phyloP scores from a whole-genome alignment of 495 filamentous ascomycete species.

The Xylaria scruposa region DNA sequence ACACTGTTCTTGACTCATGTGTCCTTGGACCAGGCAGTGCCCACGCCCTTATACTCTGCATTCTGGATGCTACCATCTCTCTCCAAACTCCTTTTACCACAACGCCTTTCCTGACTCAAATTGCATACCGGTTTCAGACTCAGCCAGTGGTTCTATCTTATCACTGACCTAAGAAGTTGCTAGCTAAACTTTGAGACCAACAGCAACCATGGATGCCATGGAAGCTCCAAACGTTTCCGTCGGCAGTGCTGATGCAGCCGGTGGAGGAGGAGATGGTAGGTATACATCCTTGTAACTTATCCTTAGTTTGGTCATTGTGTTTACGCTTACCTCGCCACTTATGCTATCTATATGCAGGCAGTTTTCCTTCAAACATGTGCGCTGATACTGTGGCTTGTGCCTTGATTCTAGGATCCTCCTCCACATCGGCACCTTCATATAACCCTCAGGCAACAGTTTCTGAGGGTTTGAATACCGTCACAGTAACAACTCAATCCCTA shows the following conservation, averaged over 20 bases:
- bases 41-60: background rate
- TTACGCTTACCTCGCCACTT: background rate
- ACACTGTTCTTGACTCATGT: background rate
- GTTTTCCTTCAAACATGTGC: background rate
- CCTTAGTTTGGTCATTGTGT: background rate
- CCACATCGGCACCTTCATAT: background rate
- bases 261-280: conserved; percentile 8
- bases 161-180: background rate
- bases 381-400: conserved; percentile 10
- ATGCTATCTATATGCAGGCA: background rate
- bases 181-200: background rate
- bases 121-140: background rate
- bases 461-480: background rate
- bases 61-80: background rate
- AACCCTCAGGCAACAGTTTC: conserved; percentile 16
- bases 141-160: background rate
- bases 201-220: conserved; percentile 5
- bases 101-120: background rate
- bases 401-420: conserved; percentile 19
- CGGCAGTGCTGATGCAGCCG: too few species aligned
- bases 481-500: background rate
- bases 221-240: background rate
- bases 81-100: background rate
- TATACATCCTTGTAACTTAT: background rate
- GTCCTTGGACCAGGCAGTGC: background rate